Evolutionary conservation across 176 grass and related monocot genomes (phyloP).

Genomic region (Hordeum vulgare): MorexV3_pseudomolecules_assembly NC_058520.1:472747470-472747969

Average conservation of each 20-base stretch:
- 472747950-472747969: too few species aligned
- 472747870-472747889: too few species aligned
- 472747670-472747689: constrained; percentile 21
- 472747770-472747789: neutral
- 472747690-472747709: constrained; percentile 1
- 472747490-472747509: neutral
- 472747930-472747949: too few species aligned
- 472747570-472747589: neutral
- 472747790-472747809: too few species aligned
- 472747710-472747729: neutral
- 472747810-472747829: too few species aligned
- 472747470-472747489: neutral
- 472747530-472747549: constrained; percentile 26
- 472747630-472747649: neutral
- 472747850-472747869: too few species aligned
- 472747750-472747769: constrained; percentile 16
- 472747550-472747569: neutral
- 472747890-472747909: too few species aligned
- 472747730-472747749: constrained; percentile 34
- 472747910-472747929: too few species aligned
- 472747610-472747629: constrained; percentile 23
- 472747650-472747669: neutral
- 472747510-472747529: constrained; percentile 16
- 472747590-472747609: constrained; percentile 25
- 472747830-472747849: too few species aligned